phyloP scores from a whole-genome alignment of 1,284 basidiomycete genomes.

The Trichosporon sp. region DNA sequence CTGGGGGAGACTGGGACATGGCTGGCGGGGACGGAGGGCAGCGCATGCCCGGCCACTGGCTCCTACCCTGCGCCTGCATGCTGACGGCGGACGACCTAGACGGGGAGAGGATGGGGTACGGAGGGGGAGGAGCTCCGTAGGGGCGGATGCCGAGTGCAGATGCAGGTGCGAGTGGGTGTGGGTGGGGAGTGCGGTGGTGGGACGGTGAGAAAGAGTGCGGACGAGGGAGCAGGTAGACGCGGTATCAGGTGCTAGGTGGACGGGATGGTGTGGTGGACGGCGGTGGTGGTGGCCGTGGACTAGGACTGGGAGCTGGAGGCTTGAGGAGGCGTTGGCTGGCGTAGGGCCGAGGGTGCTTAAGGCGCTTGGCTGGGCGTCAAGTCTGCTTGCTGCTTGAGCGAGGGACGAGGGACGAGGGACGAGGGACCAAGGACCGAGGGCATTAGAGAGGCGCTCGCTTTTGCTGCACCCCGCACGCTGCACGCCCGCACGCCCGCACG shows the following conservation, averaged over 20 bases:
- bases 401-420: not conserved
- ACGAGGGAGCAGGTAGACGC: not conserved
- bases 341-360: not conserved
- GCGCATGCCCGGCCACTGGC: constrained; percentile 7
- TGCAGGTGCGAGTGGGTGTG: not conserved
- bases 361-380: not conserved
- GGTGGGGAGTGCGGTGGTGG: not conserved
- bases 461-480: not conserved
- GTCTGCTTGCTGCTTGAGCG: not conserved
- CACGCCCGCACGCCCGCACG: not conserved
- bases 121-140: not conserved
- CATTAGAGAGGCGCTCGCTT: not conserved
- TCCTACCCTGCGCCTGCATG: constrained; percentile 4
- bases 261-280: not conserved
- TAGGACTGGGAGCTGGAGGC: not conserved
- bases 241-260: not conserved
- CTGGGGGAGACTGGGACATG: constrained; percentile 1
- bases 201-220: not conserved
- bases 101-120: not conserved
- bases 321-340: not conserved
- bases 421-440: not conserved
- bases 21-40: constrained; percentile 8
- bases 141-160: constrained; percentile 2
- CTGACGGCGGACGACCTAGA: not conserved
- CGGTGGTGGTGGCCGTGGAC: not conserved